Evolutionary conservation across 257 asterid species (phyloP).

Genomic region (Solanum appendiculatum): DNA sequence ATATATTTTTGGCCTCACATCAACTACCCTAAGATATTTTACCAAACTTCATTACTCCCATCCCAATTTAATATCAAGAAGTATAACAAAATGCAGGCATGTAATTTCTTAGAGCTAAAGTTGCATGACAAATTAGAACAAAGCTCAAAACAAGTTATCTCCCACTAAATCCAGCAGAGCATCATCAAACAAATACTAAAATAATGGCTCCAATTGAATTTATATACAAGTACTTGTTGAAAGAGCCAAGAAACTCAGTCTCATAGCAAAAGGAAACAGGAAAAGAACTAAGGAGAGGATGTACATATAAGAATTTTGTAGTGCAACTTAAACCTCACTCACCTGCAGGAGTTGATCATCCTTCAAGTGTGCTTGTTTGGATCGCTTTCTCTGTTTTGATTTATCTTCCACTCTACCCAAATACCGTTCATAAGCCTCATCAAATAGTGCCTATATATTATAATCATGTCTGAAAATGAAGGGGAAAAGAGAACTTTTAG

Average conservation of each 20-base stretch:
- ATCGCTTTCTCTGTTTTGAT: slow-evolving; percentile 70
- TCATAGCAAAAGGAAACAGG: no score
- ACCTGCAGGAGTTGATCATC: slow-evolving; percentile 69
- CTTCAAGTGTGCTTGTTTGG: slow-evolving; percentile 42
- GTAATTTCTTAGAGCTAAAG: background rate
- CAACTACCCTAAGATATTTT: background rate
- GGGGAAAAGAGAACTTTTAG: background rate
- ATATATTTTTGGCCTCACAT: no score
- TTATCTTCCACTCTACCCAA: slow-evolving; percentile 73
- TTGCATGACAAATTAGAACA: background rate
- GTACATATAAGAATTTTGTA: background rate
- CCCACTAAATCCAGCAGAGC: background rate
- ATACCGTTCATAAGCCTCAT: slow-evolving; percentile 69
- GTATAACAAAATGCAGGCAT: background rate
- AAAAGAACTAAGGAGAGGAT: background rate
- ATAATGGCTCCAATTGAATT: background rate
- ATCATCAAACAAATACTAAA: background rate
- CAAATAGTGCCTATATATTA: slow-evolving; percentile 53
- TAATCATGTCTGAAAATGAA: slow-evolving; percentile 59
- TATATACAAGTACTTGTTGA: background rate
- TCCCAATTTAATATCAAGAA: background rate
- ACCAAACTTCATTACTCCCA: background rate
- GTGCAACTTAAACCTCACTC: background rate
- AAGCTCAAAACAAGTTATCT: background rate
- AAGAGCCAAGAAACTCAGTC: background rate